Percentiles rank a stretch among this genome's conserved stretches.
Conservation (phyloP, 176 grass and related monocot genomes). For the Triticum dicoccoides region DNA sequence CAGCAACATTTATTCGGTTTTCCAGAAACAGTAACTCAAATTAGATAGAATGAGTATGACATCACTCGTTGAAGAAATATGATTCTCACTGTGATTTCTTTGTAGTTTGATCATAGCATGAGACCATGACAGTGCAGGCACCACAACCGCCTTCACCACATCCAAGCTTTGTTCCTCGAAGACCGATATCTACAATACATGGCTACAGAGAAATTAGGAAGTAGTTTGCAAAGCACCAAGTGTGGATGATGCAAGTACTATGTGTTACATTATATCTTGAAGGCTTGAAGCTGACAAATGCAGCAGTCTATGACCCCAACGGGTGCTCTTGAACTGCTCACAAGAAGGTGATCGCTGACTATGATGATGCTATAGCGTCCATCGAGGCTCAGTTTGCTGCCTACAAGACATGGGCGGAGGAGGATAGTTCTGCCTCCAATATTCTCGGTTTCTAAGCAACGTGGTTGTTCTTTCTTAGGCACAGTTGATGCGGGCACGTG, state of each 20-base stretch:
- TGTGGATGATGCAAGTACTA: slow-evolving; percentile 5
- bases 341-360: not conserved
- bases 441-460: not conserved
- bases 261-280: slow-evolving; percentile 8
- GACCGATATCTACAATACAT: slow-evolving; percentile 58
- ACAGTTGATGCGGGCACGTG: not conserved
- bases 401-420: not conserved
- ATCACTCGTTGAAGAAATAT: slow-evolving; percentile 20
- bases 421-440: not conserved
- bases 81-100: slow-evolving; percentile 77
- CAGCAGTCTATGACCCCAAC: not conserved
- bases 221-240: not conserved
- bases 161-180: slow-evolving; percentile 93
- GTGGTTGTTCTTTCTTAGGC: not conserved
- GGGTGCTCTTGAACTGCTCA: not conserved
- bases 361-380: not conserved
- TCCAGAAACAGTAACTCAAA: not conserved
- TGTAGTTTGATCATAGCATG: slow-evolving; percentile 61
- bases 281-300: not conserved
- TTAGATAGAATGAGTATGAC: not conserved
- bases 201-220: slow-evolving; percentile 20
- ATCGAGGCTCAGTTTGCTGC: not conserved
- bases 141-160: slow-evolving; percentile 99
- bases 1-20: not conserved
- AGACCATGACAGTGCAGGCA: slow-evolving; percentile 94